These are phyloP conservation scores for Ramularia collo-cygni DNA, from an alignment of 2,329 filamentous ascomycete genomes.

Conservation along the genomic window DNA sequence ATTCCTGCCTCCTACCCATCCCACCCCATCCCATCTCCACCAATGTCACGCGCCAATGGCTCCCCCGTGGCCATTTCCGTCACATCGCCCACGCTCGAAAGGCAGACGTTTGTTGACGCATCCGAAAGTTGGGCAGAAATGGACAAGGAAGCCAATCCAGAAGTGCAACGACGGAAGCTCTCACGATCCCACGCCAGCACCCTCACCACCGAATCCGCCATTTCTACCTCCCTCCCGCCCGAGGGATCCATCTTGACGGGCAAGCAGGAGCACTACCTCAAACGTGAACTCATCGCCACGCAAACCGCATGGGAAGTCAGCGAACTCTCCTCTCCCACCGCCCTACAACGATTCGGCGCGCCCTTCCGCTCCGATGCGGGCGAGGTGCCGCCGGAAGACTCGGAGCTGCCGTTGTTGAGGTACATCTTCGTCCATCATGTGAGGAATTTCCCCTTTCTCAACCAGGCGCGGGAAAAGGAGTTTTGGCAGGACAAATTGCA, in stretches of 20 bases:
- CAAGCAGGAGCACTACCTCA: constrained; percentile 98
- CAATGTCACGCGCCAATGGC: too few species aligned
- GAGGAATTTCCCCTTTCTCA: constrained; percentile 93
- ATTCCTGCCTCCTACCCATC: too few species aligned
- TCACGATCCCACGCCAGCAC: constrained; percentile 20
- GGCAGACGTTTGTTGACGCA: constrained; percentile 26
- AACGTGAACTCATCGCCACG: constrained; percentile 84
- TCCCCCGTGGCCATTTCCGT: too few species aligned
- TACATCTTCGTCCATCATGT: constrained; percentile 99
- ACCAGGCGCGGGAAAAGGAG: constrained; percentile 95
- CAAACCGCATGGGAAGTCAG: constrained; percentile 86
- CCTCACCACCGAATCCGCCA: constrained; percentile 30
- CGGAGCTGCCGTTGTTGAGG: constrained; percentile 83
- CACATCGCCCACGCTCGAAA: constrained; percentile 26
- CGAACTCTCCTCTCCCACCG: constrained; percentile 91
- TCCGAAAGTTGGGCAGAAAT: constrained; percentile 18
- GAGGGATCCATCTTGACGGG: constrained; percentile 66
- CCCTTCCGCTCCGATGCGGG: constrained; percentile 90
- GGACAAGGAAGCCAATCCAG: constrained; percentile 7
- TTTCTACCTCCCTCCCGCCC: constrained; percentile 40
- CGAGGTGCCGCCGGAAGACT: constrained; percentile 88
- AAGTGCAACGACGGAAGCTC: constrained; percentile 15
- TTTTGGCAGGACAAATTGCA: constrained; percentile 99
- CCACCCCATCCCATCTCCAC: background rate
- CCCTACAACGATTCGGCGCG: constrained; percentile 87